phyloP scores from a whole-genome alignment of 257 asterid genomes.

The Vinca minor region DNA sequence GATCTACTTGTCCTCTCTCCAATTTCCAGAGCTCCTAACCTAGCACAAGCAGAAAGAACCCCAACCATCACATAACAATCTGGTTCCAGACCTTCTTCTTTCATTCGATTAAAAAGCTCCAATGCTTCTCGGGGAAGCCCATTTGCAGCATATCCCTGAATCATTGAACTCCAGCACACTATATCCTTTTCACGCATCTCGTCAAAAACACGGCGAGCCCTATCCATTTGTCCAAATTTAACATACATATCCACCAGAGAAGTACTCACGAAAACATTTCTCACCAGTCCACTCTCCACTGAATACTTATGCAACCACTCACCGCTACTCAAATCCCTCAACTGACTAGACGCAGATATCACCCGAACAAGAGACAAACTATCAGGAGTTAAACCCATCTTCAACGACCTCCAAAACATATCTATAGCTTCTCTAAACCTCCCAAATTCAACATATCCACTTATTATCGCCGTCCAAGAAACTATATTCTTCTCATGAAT shows the following conservation, averaged over 20 bases:
- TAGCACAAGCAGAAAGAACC: slow-evolving; percentile 44
- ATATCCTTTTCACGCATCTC: slow-evolving; percentile 36
- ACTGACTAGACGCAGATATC: slow-evolving; percentile 27
- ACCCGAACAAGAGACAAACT: slow-evolving; percentile 33
- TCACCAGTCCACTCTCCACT: slow-evolving; percentile 25
- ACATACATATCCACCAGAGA: slow-evolving; percentile 37
- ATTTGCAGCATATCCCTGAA: slow-evolving; percentile 39
- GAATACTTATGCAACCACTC: slow-evolving; percentile 32
- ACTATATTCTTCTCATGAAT: slow-evolving; percentile 33
- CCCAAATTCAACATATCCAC: slow-evolving; percentile 30
- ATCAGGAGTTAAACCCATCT: slow-evolving; percentile 31
- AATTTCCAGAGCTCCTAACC: slow-evolving; percentile 36
- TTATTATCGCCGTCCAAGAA: slow-evolving; percentile 37
- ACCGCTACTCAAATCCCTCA: slow-evolving; percentile 29
- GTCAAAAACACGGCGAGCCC: slow-evolving; percentile 34
- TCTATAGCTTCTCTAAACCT: slow-evolving; percentile 27
- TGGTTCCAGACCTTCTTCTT: slow-evolving; percentile 13
- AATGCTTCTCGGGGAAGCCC: slow-evolving; percentile 38
- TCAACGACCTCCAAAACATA: slow-evolving; percentile 27
- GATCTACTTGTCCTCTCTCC: slow-evolving; percentile 34
- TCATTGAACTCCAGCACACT: slow-evolving; percentile 45
- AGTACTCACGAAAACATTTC: slow-evolving; percentile 34
- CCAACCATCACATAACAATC: slow-evolving; percentile 47
- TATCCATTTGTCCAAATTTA: slow-evolving; percentile 35
- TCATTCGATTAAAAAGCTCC: slow-evolving; percentile 33